Conservation (phyloP, 306 rosid genomes). For the Senna tora region DNA sequence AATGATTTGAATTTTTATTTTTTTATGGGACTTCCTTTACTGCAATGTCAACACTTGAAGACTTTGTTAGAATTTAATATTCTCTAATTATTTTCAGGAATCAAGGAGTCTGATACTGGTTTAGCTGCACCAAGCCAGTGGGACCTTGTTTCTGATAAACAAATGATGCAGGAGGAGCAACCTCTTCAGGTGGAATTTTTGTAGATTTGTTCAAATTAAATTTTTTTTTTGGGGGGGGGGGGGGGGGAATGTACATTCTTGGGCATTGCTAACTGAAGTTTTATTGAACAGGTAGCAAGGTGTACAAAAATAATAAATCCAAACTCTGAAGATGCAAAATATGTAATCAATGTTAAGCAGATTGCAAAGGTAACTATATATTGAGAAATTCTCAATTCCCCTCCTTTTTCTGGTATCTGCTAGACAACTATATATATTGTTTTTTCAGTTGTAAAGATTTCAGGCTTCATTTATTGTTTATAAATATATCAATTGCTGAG, state of each 20-base stretch:
- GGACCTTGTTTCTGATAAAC: constrained; percentile 92
- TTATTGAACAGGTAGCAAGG: constrained; percentile 70
- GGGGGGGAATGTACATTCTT: not conserved
- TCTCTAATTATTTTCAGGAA: constrained; percentile 51
- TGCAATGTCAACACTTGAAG: not conserved
- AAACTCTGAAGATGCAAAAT: constrained; percentile 88
- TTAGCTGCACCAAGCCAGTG: constrained; percentile 94
- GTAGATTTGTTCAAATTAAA: not conserved
- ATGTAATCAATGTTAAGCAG: constrained; percentile 87
- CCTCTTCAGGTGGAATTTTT: constrained; percentile 73
- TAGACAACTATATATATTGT: not conserved
- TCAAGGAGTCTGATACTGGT: constrained; percentile 94
- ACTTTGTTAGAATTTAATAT: constrained; percentile 6
- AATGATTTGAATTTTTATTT: constrained; percentile 1
- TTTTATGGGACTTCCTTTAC: not conserved
- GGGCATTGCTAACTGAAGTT: constrained; percentile 31
- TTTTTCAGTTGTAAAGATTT: constrained; percentile 18
- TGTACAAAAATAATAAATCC: constrained; percentile 92
- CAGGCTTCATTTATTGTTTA: not conserved
- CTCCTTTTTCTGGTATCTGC: not conserved
- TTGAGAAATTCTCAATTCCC: not conserved
- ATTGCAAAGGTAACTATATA: constrained; percentile 70
- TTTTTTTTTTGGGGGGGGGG: not conserved
- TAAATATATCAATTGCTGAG: constrained; percentile 1
- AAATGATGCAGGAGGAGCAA: constrained; percentile 97